A percentile compares a stretch with the other conserved stretches of the same genome.
phyloP scores from a whole-genome alignment of 805 yeast genomes.

The Cyberlindnera maritima region DNA sequence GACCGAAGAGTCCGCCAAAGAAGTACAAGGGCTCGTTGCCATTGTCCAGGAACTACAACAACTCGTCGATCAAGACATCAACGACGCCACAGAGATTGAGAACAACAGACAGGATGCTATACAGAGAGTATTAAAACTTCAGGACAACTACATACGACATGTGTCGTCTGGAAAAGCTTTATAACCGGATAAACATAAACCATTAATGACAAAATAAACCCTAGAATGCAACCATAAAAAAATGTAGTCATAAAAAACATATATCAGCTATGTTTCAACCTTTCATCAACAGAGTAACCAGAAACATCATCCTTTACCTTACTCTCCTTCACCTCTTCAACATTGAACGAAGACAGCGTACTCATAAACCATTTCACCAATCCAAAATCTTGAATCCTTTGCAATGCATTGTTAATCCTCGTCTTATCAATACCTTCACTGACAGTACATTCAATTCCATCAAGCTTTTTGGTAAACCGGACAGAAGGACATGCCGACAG shows the following conservation, averaged over 20 bases:
- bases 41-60: constrained; percentile 5
- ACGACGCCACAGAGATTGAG: neutral
- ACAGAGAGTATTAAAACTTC: constrained; percentile 1
- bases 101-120: neutral
- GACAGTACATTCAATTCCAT: neutral
- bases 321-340: neutral
- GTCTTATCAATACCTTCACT: constrained; percentile 6
- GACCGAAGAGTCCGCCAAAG: neutral
- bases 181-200: neutral
- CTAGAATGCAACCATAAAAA: neutral
- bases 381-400: constrained; percentile 14
- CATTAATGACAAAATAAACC: neutral
- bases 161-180: too few species aligned
- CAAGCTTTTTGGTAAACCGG: neutral
- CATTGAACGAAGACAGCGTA: neutral
- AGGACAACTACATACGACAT: neutral
- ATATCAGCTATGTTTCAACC: constrained; percentile 4
- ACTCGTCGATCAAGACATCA: constrained; percentile 5
- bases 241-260: neutral
- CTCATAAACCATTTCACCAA: constrained; percentile 10
- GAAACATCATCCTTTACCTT: too few species aligned
- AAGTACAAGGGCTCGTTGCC: neutral
- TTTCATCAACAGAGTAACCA: constrained; percentile 3
- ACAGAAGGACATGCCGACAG: constrained; percentile 7
- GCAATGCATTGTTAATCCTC: constrained; percentile 14